Conservation (phyloP, 2,329 filamentous ascomycete genomes). For the Neonectria hederae region DNA sequence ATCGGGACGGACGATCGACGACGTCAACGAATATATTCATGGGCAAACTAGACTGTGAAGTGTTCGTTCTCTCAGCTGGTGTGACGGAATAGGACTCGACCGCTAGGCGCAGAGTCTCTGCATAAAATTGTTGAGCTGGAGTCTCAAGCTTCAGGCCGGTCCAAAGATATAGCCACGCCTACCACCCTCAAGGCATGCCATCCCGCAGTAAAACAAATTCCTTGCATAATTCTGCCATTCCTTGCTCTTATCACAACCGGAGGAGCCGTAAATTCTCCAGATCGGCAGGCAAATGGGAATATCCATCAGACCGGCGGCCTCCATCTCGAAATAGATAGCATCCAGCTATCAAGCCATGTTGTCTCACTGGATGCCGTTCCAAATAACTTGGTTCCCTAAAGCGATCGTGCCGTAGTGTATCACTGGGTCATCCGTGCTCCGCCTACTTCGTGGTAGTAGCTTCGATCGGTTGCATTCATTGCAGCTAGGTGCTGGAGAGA, state of each 20-base stretch:
- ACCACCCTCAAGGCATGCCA: too few relatives aligned
- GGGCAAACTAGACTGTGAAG: too few relatives aligned
- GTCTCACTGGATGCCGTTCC: neutral
- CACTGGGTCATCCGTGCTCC: neutral
- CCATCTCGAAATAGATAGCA: neutral
- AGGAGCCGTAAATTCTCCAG: constrained; percentile 53
- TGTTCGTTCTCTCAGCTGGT: too few relatives aligned
- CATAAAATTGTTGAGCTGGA: too few relatives aligned
- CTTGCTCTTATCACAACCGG: constrained; percentile 52
- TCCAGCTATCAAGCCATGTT: neutral
- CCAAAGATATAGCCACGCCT: too few relatives aligned
- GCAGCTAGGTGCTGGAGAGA: neutral
- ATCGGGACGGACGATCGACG: too few relatives aligned
- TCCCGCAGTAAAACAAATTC: too few relatives aligned
- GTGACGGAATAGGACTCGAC: too few relatives aligned
- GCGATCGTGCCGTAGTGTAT: neutral
- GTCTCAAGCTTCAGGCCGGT: too few relatives aligned
- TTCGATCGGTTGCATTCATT: neutral
- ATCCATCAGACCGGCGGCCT: neutral
- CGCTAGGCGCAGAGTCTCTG: too few relatives aligned
- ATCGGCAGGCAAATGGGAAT: constrained; percentile 35
- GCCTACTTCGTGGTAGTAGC: neutral
- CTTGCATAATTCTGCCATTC: constrained; percentile 51
- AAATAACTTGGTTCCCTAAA: neutral
- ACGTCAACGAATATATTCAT: too few relatives aligned